A percentile compares a stretch with the other conserved stretches of the same genome.
phyloP scores from a whole-genome alignment of 2,329 filamentous ascomycete species.

The Exophiala calicioides region DNA sequence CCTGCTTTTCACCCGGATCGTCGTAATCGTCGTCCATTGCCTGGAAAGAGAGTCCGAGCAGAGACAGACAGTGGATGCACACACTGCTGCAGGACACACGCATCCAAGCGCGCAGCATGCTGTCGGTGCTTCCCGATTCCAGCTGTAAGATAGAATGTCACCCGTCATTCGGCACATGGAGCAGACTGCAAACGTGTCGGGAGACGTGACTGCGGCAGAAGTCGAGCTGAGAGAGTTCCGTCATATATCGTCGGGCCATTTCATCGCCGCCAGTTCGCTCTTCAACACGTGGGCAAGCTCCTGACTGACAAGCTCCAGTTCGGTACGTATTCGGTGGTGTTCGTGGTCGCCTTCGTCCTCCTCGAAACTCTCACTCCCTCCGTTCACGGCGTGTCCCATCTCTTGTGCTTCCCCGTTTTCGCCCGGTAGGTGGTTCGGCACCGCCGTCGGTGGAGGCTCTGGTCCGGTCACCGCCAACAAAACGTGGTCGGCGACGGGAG shows the following conservation, averaged over 20 bases:
- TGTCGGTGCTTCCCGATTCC: no score
- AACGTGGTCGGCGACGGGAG: constrained; percentile 30
- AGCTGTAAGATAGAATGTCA: no score
- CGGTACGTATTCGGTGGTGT: constrained; percentile 24
- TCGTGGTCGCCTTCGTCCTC: constrained; percentile 13
- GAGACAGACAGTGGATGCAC: no score
- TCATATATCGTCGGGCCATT: constrained; percentile 33
- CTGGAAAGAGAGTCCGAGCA: no score
- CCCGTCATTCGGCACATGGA: background rate
- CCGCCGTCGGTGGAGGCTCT: constrained; percentile 11
- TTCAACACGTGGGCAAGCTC: constrained; percentile 25
- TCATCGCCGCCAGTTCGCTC: constrained; percentile 26
- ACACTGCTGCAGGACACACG: no score
- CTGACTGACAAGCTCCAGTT: constrained; percentile 30
- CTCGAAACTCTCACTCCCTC: constrained; percentile 11
- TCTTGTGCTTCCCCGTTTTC: constrained; percentile 6
- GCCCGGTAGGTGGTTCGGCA: no score
- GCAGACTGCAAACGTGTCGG: background rate
- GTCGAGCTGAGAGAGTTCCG: background rate
- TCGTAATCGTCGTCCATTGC: no score
- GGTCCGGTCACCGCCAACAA: constrained; percentile 31
- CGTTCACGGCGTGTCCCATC: constrained; percentile 4
- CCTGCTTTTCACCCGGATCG: no score
- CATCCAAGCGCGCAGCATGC: no score
- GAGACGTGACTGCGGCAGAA: no score